Percentiles rank a stretch among this genome's conserved stretches.
These are phyloP conservation scores for Suillus paluster DNA, from an alignment of 768 basidiomycete species.

Conservation along the genomic window DNA sequence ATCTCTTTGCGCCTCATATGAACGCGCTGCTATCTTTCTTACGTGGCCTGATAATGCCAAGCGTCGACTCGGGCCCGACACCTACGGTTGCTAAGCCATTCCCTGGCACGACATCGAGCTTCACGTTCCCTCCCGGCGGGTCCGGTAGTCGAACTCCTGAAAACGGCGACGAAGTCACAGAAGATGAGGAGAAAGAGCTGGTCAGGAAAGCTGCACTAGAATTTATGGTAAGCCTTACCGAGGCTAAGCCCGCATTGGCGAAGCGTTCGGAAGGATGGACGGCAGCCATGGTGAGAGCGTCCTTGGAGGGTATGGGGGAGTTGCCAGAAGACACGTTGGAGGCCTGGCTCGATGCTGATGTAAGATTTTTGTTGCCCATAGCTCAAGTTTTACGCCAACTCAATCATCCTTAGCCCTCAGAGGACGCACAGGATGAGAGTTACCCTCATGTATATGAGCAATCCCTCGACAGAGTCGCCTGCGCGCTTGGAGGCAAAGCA, in stretches of 20 bases:
- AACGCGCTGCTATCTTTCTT: conserved; percentile 70
- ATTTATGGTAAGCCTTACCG: conserved; percentile 81
- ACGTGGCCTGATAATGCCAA: conserved; percentile 70
- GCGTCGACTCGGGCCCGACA: conserved; percentile 55
- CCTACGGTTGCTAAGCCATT: conserved; percentile 55
- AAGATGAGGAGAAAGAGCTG: conserved; percentile 69
- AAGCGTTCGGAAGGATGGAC: conserved; percentile 73
- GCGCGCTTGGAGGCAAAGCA: conserved; percentile 75
- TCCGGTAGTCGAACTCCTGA: conserved; percentile 34
- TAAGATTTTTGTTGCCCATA: conserved; percentile 39
- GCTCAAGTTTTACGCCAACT: conserved; percentile 5
- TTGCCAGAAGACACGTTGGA: conserved; percentile 63
- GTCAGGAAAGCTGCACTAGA: conserved; percentile 78
- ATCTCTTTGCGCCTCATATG: conserved; percentile 77
- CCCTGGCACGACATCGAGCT: conserved; percentile 37
- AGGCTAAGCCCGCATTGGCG: conserved; percentile 74
- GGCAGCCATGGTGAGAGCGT: conserved; percentile 69
- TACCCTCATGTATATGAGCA: conserved; percentile 84
- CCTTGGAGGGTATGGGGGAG: conserved; percentile 83
- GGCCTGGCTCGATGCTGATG: conserved; percentile 76
- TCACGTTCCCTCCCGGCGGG: conserved; percentile 44
- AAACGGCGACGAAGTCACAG: conserved; percentile 43
- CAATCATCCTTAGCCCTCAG: conserved; percentile 53
- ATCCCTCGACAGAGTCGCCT: conserved; percentile 78
- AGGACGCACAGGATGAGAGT: conserved; percentile 60